A percentile compares a stretch with the other conserved stretches of the same genome.
These are phyloP conservation scores for Trichoderma harzianum DNA, from an alignment of 2,329 filamentous ascomycete species.

Conservation along the genomic window DNA sequence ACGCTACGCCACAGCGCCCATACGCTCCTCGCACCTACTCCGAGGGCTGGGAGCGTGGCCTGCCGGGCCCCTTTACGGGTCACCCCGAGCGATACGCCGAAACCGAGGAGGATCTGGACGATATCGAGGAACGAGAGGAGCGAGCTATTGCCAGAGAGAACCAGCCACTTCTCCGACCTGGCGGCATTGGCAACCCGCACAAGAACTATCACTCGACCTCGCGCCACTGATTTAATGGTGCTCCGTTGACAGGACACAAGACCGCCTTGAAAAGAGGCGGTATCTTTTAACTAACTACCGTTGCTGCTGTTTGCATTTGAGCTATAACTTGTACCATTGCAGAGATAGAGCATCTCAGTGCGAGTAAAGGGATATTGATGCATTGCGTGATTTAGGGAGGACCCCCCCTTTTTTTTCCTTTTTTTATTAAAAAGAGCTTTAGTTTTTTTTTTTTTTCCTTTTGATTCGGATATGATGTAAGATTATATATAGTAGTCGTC, in stretches of 20 bases:
- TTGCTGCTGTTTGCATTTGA: not conserved
- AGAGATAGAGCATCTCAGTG: not conserved
- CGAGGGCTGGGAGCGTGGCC: constrained; percentile 49
- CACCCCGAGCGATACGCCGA: constrained; percentile 52
- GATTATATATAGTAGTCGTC: not conserved
- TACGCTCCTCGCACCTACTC: constrained; percentile 44
- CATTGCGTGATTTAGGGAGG: not conserved
- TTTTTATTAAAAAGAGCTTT: not conserved
- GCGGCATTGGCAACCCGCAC: constrained; percentile 47
- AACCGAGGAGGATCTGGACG: constrained; percentile 49
- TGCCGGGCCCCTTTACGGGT: constrained; percentile 49
- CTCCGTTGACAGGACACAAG: not conserved
- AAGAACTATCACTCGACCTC: constrained; percentile 37
- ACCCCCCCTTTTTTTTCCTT: not conserved
- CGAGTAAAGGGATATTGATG: not conserved
- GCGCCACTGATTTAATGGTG: not conserved
- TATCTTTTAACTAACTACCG: not conserved
- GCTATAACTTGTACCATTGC: not conserved
- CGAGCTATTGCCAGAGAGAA: constrained; percentile 49
- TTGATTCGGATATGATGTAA: not conserved
- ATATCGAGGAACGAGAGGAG: constrained; percentile 50
- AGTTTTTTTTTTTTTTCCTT: not conserved
- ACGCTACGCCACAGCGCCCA: constrained; percentile 32
- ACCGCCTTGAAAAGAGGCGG: not conserved
- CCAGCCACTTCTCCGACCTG: constrained; percentile 48